phyloP scores from a whole-genome alignment of 352 stramenopile genomes.

The Phytophthora brassicae region DNA sequence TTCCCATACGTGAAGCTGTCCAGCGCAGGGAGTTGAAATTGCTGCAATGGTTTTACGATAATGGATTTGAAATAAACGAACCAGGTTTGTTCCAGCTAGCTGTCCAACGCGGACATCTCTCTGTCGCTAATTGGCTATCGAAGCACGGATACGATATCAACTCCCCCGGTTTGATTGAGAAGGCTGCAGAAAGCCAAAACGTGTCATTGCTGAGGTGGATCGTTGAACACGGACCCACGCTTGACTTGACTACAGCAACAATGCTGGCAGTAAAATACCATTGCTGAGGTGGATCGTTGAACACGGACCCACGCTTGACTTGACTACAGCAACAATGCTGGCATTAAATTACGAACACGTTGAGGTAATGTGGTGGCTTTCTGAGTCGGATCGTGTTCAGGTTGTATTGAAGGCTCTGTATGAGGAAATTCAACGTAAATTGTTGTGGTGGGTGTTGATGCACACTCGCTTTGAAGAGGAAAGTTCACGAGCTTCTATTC shows the following conservation, averaged over 20 bases:
- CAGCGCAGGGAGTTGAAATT: neutral
- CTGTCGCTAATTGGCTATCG: neutral
- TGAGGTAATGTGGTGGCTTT: neutral
- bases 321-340: neutral
- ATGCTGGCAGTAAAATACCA: neutral
- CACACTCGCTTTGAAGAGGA: neutral
- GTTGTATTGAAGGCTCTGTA: neutral
- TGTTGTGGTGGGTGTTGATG: neutral
- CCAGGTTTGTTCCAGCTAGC: neutral
- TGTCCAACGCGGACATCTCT: neutral
- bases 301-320: neutral
- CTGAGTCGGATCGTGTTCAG: neutral
- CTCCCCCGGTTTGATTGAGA: neutral
- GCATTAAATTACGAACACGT: neutral
- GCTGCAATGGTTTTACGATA: neutral
- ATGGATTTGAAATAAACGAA: neutral
- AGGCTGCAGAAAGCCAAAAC: neutral
- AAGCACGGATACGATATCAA: neutral
- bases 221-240: neutral
- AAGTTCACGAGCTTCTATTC: neutral
- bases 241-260: neutral
- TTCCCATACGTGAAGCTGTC: neutral
- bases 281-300: neutral
- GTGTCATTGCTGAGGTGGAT: neutral
- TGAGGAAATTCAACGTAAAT: neutral